Evolutionary conservation across 169 alveolate genomes (phyloP), one percentile per base, ranked within the genome.

Genomic region (Besnoitia besnoiti): DNA sequence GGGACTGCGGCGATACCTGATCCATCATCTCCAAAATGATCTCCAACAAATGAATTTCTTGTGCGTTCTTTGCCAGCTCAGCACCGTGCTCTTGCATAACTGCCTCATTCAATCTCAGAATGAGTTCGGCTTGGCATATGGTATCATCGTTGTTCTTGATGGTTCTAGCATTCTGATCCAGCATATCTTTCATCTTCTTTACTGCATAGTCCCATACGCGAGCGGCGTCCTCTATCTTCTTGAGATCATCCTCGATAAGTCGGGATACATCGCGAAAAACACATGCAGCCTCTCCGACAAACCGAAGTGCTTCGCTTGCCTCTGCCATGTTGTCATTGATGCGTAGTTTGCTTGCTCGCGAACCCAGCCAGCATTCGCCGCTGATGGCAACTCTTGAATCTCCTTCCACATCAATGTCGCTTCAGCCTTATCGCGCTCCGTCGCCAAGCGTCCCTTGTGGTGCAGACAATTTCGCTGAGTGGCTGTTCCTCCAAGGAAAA

Each of bases 261-360:
- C 80, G 80, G 46, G 40, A 37, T 8, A 67, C 80, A 67, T 67
- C 80, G 3, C 40, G 80, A 37, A 67, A 67, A 35, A 67, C 47
- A 37, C 47, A 67, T 19, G 80, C 80, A 35, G 80, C 80, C 80
- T 33, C 80, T 67, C 80, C 80, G 12, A 37, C 80, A 37, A 67
- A 67, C 27, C 46, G 40, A 12, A 67, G 80, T 44, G 80, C 80
- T 44, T 67, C 80, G 47, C 46, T 37, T 37, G 46, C 80, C 4
- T 67, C 80, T 19, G 46, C 80, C 80, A 67, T 67, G 80, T 19
- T n/a, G n/a, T 67, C 46, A 0, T 37, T 67, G 5, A 3, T 67
- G 33, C 33, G 80, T 10, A n/a, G n/a, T n/a, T n/a, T n/a, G n/a
- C n/a, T n/a, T n/a, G n/a, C n/a, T n/a, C n/a, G n/a, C n/a, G n/a